Percentiles rank a stretch among this genome's conserved stretches.
These are phyloP conservation scores for Pulveroboletus sp. DNA, from an alignment of 1,284 basidiomycete species.

Conservation along the genomic window DNA sequence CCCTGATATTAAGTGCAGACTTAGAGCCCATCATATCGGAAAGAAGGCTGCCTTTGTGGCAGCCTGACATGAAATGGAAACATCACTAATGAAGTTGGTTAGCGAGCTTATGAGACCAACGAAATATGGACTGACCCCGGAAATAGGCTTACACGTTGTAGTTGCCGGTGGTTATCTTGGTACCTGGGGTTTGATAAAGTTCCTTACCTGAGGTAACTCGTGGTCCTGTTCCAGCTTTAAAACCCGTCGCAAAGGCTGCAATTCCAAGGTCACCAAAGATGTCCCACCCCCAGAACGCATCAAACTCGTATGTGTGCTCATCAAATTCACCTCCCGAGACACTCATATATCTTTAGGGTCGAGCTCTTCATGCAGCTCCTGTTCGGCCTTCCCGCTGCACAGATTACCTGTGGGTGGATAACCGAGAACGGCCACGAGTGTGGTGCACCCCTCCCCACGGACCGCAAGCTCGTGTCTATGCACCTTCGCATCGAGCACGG, in stretches of 20 bases:
- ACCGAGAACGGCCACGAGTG: background rate
- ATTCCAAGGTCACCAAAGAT: background rate
- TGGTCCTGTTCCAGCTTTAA: no score
- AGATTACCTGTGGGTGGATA: background rate
- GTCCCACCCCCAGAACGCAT: background rate
- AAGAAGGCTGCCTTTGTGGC: no score
- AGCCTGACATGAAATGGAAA: no score
- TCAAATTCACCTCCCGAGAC: background rate
- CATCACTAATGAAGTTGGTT: no score
- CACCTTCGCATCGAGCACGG: conserved; percentile 8
- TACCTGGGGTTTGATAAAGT: no score
- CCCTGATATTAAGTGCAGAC: no score
- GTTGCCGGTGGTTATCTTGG: background rate
- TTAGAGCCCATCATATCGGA: no score
- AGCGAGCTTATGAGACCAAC: no score
- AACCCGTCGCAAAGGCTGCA: no score
- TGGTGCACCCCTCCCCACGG: background rate
- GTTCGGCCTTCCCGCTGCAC: background rate
- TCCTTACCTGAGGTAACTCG: no score
- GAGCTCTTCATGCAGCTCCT: background rate
- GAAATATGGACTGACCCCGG: no score
- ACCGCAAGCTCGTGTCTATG: background rate
- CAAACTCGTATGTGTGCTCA: background rate
- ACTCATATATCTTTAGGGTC: background rate
- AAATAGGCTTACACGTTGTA: background rate